A percentile compares a stretch with the other conserved stretches of the same genome.
These are phyloP conservation scores for Caloboletus firmus DNA, from an alignment of 1,284 basidiomycete species.

Conservation along the genomic window DNA sequence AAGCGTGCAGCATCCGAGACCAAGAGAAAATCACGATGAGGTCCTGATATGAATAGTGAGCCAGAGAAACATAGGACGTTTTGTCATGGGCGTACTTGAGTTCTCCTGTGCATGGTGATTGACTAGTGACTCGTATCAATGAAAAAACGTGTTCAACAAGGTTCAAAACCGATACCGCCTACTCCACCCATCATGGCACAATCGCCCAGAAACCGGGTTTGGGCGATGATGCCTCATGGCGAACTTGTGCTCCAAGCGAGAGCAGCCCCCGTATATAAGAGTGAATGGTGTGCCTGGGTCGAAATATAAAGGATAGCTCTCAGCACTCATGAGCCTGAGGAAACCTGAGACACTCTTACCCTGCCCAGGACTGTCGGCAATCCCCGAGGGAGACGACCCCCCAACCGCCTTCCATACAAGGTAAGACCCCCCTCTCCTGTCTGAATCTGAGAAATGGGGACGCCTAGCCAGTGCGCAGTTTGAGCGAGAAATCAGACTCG, in stretches of 20 bases:
- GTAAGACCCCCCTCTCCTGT: slow-evolving; percentile 9
- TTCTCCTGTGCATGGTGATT: background rate
- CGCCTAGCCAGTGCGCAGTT: background rate
- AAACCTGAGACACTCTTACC: background rate
- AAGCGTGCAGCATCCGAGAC: slow-evolving; percentile 4
- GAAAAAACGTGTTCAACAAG: slow-evolving; percentile 15
- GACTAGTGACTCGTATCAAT: slow-evolving; percentile 3
- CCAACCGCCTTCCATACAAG: slow-evolving; percentile 6
- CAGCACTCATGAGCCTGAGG: background rate
- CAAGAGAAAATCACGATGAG: background rate
- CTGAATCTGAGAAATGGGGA: slow-evolving; percentile 1
- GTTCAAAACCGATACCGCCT: slow-evolving; percentile 8
- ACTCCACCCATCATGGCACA: slow-evolving; percentile 9
- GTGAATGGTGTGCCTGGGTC: slow-evolving; percentile 17
- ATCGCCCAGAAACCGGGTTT: slow-evolving; percentile 18
- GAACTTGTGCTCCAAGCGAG: background rate
- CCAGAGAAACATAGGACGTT: background rate
- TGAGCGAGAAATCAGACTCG: slow-evolving; percentile 18
- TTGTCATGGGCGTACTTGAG: slow-evolving; percentile 5
- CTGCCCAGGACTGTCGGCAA: slow-evolving; percentile 21
- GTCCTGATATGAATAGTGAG: slow-evolving; percentile 8
- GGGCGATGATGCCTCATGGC: slow-evolving; percentile 14
- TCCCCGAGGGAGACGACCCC: slow-evolving; percentile 15
- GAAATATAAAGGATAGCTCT: slow-evolving; percentile 16
- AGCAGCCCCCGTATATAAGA: slow-evolving; percentile 6